Evolutionary conservation across 1,284 basidiomycete species (phyloP).

Genomic region (Cutaneotrichosporon sp.): DNA sequence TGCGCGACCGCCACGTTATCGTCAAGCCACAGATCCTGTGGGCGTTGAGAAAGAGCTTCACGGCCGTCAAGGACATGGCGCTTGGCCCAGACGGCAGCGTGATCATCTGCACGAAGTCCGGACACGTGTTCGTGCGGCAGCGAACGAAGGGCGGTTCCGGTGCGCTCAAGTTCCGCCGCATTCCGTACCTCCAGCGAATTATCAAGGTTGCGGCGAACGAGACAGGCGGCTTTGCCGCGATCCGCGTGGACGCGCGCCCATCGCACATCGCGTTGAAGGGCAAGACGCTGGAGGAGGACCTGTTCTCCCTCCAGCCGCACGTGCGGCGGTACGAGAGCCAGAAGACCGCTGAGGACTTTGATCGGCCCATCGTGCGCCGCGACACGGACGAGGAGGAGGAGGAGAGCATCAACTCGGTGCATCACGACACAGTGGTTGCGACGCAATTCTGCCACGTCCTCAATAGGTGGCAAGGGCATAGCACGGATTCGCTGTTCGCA

Average conservation of each 20-base stretch:
- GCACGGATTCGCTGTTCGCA: constrained; percentile 45
- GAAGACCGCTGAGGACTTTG: constrained; percentile 49
- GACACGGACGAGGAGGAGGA: constrained; percentile 49
- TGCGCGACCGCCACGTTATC: constrained; percentile 51
- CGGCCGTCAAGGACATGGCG: constrained; percentile 85
- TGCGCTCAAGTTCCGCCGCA: constrained; percentile 75
- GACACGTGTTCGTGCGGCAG: constrained; percentile 86
- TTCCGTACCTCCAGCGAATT: constrained; percentile 82
- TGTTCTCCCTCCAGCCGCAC: constrained; percentile 66
- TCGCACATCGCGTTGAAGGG: constrained; percentile 64
- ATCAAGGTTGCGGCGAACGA: constrained; percentile 82
- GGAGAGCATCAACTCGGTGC: constrained; percentile 48
- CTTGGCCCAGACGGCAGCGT: constrained; percentile 85
- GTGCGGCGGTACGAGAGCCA: constrained; percentile 50
- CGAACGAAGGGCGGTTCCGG: constrained; percentile 60
- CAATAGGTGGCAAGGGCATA: constrained; percentile 40
- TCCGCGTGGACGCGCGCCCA: constrained; percentile 72
- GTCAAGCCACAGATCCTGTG: constrained; percentile 89
- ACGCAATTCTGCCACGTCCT: constrained; percentile 48
- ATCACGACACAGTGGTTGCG: constrained; percentile 48
- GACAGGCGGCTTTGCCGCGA: constrained; percentile 84
- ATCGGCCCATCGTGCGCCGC: constrained; percentile 15
- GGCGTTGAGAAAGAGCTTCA: constrained; percentile 83
- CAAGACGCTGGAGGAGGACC: constrained; percentile 66
- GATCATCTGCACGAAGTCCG: constrained; percentile 90